Percentiles rank a stretch among this genome's conserved stretches.
These are phyloP conservation scores for Blastobotrys chiropterorum DNA, from an alignment of 805 yeast species.

Conservation along the genomic window DNA sequence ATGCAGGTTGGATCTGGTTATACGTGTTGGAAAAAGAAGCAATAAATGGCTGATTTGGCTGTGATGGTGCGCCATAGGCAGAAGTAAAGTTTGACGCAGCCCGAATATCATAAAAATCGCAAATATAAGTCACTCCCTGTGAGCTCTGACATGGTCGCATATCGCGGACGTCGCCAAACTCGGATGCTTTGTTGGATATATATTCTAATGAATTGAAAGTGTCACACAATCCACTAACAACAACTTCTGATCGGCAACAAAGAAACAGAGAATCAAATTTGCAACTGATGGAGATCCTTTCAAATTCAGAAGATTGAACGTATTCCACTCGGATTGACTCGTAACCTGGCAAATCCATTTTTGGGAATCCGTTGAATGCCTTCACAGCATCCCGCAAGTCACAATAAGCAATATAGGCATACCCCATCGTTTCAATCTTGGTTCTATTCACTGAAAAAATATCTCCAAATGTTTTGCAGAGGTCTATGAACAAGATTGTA, in stretches of 20 bases:
- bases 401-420: constrained; percentile 10
- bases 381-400: constrained; percentile 9
- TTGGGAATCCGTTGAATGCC: constrained; percentile 8
- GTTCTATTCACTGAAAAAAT: constrained; percentile 5
- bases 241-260: constrained; percentile 3
- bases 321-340: constrained; percentile 4
- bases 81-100: constrained; percentile 29
- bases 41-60: neutral
- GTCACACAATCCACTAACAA: constrained; percentile 3
- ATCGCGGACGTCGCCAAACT: constrained; percentile 1
- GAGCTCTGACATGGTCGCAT: neutral
- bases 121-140: constrained; percentile 16
- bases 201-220: neutral
- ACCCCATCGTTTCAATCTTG: constrained; percentile 5
- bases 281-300: constrained; percentile 1
- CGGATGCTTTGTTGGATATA: neutral
- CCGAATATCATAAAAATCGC: constrained; percentile 33
- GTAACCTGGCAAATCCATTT: neutral
- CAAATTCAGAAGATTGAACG: constrained; percentile 2
- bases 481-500: constrained; percentile 3
- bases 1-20: too few relatives aligned
- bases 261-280: neutral
- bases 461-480: constrained; percentile 14
- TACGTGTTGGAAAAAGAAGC: neutral
- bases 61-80: neutral